Conservation (phyloP, 2,329 filamentous ascomycete genomes). For the Fusarium sterilihyphosum region DNA sequence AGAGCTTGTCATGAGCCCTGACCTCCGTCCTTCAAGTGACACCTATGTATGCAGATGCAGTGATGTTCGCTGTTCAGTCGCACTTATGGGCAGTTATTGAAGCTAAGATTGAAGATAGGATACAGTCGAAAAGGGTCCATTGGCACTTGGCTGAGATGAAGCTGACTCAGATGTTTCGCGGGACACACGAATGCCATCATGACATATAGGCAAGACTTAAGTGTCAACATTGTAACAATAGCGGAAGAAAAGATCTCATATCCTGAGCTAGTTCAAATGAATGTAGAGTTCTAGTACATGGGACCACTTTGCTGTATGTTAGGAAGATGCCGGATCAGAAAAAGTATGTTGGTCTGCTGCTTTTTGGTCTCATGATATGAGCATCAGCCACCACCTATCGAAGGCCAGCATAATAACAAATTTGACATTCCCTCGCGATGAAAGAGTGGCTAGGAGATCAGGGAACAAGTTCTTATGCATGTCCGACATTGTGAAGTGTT, state of each 20-base stretch:
- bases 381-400: neutral
- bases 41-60: accelerated
- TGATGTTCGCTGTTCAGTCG: accelerated
- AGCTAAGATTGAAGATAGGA: neutral
- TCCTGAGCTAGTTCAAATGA: accelerated
- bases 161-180: no score
- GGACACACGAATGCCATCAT: neutral
- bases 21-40: accelerated
- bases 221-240: accelerated
- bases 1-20: neutral
- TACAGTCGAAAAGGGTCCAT: accelerated
- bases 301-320: accelerated
- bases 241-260: accelerated
- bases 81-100: accelerated
- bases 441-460: accelerated
- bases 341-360: neutral
- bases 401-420: neutral
- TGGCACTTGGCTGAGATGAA: neutral
- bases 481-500: neutral
- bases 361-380: neutral
- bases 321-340: no score
- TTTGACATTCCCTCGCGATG: accelerated
- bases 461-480: accelerated
- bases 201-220: neutral
- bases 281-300: neutral